phyloP scores from a whole-genome alignment of 768 basidiomycete genomes.

The Pisolithus tinctorius region DNA sequence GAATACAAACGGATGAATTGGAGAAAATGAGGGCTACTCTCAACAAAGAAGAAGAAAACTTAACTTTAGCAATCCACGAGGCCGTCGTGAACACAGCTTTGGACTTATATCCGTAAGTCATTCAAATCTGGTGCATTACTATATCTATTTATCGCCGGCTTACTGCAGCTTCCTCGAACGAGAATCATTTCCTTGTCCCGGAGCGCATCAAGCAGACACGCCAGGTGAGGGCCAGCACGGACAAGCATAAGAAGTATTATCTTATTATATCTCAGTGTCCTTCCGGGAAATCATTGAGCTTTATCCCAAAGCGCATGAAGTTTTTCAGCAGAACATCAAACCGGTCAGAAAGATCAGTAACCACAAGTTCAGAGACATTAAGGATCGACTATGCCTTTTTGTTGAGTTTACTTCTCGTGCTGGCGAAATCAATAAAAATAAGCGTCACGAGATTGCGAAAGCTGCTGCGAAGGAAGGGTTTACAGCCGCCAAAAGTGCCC shows the following conservation, averaged over 20 bases:
- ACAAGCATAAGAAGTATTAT: background rate
- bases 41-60: conserved; percentile 1
- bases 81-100: conserved; percentile 18
- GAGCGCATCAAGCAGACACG: background rate
- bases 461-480: conserved; percentile 3
- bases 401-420: conserved; percentile 1
- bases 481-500: background rate
- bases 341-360: conserved; percentile 3
- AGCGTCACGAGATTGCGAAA: background rate
- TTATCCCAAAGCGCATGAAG: conserved; percentile 11
- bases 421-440: background rate
- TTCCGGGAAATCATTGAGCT: conserved; percentile 1
- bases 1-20: background rate
- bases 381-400: conserved; percentile 11
- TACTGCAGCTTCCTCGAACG: conserved; percentile 14
- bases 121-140: background rate
- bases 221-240: conserved; percentile 1
- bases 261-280: conserved; percentile 1
- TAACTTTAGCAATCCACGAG: conserved; percentile 15
- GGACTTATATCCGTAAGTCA: conserved; percentile 19
- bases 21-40: background rate
- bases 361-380: conserved; percentile 7
- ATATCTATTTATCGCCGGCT: background rate
- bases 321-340: background rate
- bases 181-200: conserved; percentile 3